A percentile compares a stretch with the other conserved stretches of the same genome.
phyloP scores from a whole-genome alignment of 805 yeast species.

The Naumovozyma castellii region DNA sequence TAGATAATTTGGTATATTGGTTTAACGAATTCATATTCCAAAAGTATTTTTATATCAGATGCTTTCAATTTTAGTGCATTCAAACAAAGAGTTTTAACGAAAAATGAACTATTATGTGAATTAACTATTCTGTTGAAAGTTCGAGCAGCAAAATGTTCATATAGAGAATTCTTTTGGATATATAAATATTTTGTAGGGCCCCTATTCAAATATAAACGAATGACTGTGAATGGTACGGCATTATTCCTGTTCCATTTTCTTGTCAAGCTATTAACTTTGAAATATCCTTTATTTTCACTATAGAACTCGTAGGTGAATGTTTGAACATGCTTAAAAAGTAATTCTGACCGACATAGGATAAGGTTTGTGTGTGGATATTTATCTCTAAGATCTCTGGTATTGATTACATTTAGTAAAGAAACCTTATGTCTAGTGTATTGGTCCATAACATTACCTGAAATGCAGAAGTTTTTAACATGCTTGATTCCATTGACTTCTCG shows the following conservation, averaged over 20 bases:
- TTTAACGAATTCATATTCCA: background rate
- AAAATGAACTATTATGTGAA: background rate
- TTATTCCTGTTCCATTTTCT: background rate
- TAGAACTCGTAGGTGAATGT: background rate
- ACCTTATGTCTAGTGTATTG: background rate
- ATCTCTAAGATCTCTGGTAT: background rate
- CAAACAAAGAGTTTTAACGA: background rate
- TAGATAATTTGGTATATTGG: background rate
- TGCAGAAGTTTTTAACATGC: background rate
- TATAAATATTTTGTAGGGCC: background rate
- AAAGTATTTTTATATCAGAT: background rate
- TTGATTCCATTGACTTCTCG: background rate
- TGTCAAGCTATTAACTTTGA: background rate
- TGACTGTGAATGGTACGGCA: background rate
- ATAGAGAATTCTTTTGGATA: background rate
- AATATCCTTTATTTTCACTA: background rate
- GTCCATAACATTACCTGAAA: background rate
- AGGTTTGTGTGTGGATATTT: background rate
- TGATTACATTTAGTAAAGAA: background rate
- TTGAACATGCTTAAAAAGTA: background rate
- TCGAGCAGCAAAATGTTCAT: background rate
- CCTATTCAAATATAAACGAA: background rate
- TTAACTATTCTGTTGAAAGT: background rate
- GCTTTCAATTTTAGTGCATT: background rate
- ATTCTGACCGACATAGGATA: background rate